These are phyloP conservation scores for Hypericum perforatum DNA, from an alignment of 345 rosid genomes.

Conservation along the genomic window DNA sequence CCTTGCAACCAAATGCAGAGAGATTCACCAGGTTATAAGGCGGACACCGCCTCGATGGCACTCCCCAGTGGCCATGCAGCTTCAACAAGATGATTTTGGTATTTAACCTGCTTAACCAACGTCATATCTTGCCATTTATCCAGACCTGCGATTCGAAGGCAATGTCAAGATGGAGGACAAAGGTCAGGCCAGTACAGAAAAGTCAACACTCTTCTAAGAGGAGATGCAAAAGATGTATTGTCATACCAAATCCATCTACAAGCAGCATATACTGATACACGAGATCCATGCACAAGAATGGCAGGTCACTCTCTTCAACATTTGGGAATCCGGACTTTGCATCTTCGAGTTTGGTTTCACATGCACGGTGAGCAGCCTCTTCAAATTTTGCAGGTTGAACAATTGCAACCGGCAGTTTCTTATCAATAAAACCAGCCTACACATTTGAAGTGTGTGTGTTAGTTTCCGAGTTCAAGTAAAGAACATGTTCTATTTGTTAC, in stretches of 20 bases:
- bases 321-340: slow-evolving; percentile 40
- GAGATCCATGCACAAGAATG: slow-evolving; percentile 93
- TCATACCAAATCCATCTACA: slow-evolving; percentile 79
- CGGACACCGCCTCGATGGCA: slow-evolving; percentile 85
- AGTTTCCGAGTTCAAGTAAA: background rate
- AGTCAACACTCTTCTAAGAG: no score
- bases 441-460: slow-evolving; percentile 7
- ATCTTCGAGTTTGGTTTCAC: slow-evolving; percentile 60
- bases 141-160: slow-evolving; percentile 30
- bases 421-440: slow-evolving; percentile 74
- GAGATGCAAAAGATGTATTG: background rate
- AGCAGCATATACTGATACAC: slow-evolving; percentile 75
- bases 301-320: slow-evolving; percentile 46
- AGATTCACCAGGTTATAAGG: slow-evolving; percentile 7
- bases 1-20: background rate
- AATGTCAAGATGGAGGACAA: no score
- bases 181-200: background rate
- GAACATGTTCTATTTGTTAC: background rate
- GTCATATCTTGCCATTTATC: slow-evolving; percentile 72
- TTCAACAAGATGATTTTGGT: slow-evolving; percentile 55
- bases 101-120: slow-evolving; percentile 70
- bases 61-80: slow-evolving; percentile 99
- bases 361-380: slow-evolving; percentile 78
- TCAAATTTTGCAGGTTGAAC: slow-evolving; percentile 69
- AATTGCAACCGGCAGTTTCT: slow-evolving; percentile 52